phyloP scores from a whole-genome alignment of 768 basidiomycete genomes.

The Lactarius tabidus region DNA sequence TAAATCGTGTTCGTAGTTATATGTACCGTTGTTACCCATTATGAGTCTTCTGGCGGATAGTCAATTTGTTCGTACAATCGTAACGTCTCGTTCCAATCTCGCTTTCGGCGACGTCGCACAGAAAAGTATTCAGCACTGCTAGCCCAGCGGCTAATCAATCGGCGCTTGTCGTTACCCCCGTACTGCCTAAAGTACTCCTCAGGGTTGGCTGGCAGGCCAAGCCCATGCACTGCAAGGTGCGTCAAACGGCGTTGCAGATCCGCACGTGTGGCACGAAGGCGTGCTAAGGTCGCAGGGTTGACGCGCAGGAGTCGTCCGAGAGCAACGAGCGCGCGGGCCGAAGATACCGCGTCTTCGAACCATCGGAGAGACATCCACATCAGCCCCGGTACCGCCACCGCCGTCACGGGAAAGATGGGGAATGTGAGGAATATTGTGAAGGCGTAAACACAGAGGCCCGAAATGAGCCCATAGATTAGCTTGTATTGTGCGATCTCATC shows the following conservation, averaged over 20 bases:
- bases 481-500: slow-evolving; percentile 91
- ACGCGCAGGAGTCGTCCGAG: slow-evolving; percentile 60
- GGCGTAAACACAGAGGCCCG: slow-evolving; percentile 67
- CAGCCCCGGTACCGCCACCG: slow-evolving; percentile 57
- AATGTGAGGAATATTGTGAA: slow-evolving; percentile 52
- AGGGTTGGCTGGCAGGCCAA: slow-evolving; percentile 66
- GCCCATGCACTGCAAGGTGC: slow-evolving; percentile 51
- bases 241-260: slow-evolving; percentile 63
- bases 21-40: slow-evolving; percentile 3
- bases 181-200: slow-evolving; percentile 57
- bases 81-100: slow-evolving; percentile 88
- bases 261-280: slow-evolving; percentile 49
- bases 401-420: slow-evolving; percentile 55
- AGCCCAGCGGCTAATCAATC: slow-evolving; percentile 65
- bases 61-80: slow-evolving; percentile 79
- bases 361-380: slow-evolving; percentile 93
- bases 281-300: slow-evolving; percentile 52
- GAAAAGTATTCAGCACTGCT: slow-evolving; percentile 75
- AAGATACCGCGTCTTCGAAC: slow-evolving; percentile 79
- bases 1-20: slow-evolving; percentile 15
- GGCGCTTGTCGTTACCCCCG: slow-evolving; percentile 68
- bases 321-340: slow-evolving; percentile 68
- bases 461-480: slow-evolving; percentile 74
- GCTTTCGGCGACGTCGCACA: slow-evolving; percentile 68
- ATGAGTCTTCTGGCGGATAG: slow-evolving; percentile 59